These are phyloP conservation scores for Plantago coronopus DNA, from an alignment of 305 asterid genomes.

Conservation along the genomic window DNA sequence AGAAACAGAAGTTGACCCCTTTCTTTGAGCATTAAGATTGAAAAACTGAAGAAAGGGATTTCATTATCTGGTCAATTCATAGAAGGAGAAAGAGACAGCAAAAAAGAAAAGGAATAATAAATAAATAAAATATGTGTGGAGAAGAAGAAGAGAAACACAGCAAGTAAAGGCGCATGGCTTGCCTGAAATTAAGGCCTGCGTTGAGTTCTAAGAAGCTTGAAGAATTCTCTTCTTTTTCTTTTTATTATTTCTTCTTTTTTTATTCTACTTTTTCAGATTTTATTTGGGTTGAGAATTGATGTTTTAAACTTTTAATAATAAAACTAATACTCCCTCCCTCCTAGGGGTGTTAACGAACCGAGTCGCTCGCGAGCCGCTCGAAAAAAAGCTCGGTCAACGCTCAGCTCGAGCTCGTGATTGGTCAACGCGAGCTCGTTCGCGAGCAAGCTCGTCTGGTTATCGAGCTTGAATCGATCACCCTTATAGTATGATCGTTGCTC, in stretches of 20 bases:
- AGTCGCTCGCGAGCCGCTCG: too few relatives aligned
- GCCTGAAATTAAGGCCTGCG: constrained; percentile 9
- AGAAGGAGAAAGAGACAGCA: background rate
- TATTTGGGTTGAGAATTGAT: too few relatives aligned
- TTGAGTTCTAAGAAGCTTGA: background rate
- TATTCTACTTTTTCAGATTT: too few relatives aligned
- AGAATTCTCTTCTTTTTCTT: background rate
- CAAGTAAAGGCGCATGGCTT: constrained; percentile 7
- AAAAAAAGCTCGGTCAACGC: too few relatives aligned
- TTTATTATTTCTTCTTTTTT: background rate
- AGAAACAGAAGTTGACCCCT: background rate
- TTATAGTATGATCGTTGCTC: too few relatives aligned
- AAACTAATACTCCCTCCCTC: too few relatives aligned
- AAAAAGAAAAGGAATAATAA: background rate
- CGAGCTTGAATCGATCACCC: too few relatives aligned
- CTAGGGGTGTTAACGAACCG: too few relatives aligned
- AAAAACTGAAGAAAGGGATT: background rate
- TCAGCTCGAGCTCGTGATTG: too few relatives aligned
- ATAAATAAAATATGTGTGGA: constrained; percentile 9
- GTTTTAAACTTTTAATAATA: too few relatives aligned
- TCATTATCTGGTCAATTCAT: background rate
- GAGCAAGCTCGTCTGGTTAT: too few relatives aligned
- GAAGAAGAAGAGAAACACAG: constrained; percentile 1
- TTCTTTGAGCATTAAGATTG: background rate
- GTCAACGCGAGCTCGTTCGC: too few relatives aligned